Evolutionary conservation across 2,329 filamentous ascomycete genomes (phyloP).

Genomic region (Clarireedia hainanense): DNA sequence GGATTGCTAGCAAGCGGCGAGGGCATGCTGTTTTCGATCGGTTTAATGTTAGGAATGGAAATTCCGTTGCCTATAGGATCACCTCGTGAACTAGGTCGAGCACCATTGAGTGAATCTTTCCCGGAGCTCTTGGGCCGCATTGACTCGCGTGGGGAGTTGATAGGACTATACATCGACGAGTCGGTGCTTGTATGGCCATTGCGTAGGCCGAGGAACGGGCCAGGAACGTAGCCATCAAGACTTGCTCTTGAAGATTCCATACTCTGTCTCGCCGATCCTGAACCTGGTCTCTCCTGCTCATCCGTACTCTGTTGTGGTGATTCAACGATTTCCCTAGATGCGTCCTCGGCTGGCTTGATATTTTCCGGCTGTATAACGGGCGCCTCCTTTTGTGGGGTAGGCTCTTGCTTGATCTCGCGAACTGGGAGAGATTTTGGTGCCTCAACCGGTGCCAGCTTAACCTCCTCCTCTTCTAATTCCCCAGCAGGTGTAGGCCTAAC

Average conservation of each 20-base stretch:
- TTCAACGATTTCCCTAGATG: neutral
- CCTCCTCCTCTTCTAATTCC: slow-evolving; percentile 73
- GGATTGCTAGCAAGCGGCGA: neutral
- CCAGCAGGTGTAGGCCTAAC: slow-evolving; percentile 67
- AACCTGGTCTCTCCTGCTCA: too few relatives aligned
- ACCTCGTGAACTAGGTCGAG: neutral
- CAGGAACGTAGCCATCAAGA: slow-evolving; percentile 22
- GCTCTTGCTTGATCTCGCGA: slow-evolving; percentile 29
- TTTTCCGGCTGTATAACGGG: neutral
- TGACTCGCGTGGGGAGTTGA: slow-evolving; percentile 60
- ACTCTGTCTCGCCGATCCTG: neutral
- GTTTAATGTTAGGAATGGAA: too few relatives aligned
- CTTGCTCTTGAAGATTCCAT: neutral
- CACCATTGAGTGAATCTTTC: neutral
- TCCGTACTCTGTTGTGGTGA: neutral
- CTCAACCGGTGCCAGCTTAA: slow-evolving; percentile 57
- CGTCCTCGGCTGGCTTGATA: neutral
- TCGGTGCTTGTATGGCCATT: slow-evolving; percentile 52
- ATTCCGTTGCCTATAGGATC: neutral
- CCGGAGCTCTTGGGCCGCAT: neutral
- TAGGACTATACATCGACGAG: slow-evolving; percentile 68
- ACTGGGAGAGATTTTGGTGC: slow-evolving; percentile 58
- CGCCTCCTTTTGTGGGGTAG: neutral
- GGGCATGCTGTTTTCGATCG: neutral
- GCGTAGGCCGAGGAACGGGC: slow-evolving; percentile 51